phyloP scores from a whole-genome alignment of 2,329 filamentous ascomycete species.

The Whalleya microplaca region DNA sequence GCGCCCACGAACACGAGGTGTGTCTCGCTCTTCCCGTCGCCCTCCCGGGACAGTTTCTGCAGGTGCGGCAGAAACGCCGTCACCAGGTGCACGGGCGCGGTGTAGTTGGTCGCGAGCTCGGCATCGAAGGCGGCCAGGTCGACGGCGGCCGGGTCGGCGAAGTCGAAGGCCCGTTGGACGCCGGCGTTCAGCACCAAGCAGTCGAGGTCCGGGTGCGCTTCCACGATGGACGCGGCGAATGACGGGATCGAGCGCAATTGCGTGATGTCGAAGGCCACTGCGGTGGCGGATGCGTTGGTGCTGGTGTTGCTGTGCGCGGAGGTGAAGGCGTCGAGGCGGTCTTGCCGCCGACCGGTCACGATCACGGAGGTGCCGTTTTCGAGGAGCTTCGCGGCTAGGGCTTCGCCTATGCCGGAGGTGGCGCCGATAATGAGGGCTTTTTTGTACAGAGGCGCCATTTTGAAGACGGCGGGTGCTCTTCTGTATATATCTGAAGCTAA shows the following conservation, averaged over 20 bases:
- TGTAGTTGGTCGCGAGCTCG: conserved; percentile 52
- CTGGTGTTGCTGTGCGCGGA: conserved; percentile 39
- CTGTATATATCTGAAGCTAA: no score
- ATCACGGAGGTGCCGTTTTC: conserved; percentile 48
- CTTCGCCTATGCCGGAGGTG: conserved; percentile 54
- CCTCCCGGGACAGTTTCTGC: conserved; percentile 17
- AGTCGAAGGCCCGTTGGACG: conserved; percentile 48
- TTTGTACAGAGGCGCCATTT: conserved; percentile 53
- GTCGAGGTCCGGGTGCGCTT: conserved; percentile 51
- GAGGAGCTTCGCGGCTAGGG: conserved; percentile 43
- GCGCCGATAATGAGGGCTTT: conserved; percentile 54
- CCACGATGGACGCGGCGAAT: conserved; percentile 36
- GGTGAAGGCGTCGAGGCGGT: conserved; percentile 51
- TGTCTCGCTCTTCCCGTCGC: conserved; percentile 2
- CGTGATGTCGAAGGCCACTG: conserved; percentile 50
- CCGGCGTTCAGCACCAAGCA: conserved; percentile 56
- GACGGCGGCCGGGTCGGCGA: conserved; percentile 47
- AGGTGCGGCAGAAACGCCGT: conserved; percentile 51
- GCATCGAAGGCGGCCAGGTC: conserved; percentile 41
- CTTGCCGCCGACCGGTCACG: conserved; percentile 50
- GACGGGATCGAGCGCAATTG: conserved; percentile 43
- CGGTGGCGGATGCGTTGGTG: conserved; percentile 36
- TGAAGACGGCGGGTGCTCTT: background rate
- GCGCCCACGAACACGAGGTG: conserved; percentile 35
- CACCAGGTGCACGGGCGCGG: conserved; percentile 46